Evolutionary conservation across 371 early-diverging fungal species (phyloP), one percentile per base, ranked within the genome.

Genomic region (Syncephalastrum sp.): DNA sequence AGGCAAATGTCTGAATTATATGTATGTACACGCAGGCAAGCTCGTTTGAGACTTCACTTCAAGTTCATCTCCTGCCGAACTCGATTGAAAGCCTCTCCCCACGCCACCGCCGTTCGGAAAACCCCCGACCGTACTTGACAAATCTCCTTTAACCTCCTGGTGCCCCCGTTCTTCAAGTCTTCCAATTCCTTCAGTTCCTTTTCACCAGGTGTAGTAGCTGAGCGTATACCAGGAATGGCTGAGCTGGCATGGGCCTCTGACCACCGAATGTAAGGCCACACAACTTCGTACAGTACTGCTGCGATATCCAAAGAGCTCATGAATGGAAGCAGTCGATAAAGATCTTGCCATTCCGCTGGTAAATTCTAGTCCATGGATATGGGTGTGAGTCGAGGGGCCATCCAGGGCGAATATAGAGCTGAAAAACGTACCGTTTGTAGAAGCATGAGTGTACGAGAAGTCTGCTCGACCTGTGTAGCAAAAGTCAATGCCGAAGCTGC

Each of bases 381-480:
- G 23, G 41, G 17, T 41, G 24, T 48, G 19, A 23, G 48, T 25
- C 42, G 13, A 25, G 3, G 3, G 7, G 13, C 29, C 29, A 13
- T 13, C 4, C 48, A 17, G 3, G 45, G 8, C 16, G 17, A 44
- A 4, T 15, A 25, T 4, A 67, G 33, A 21, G 2, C 21, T 1
- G 2, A 21, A 8, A 19, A 23, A 33, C n/a, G 5, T 56, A 49
- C 44, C 8, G 47, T 16, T 21, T 27, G 43, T 16, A 75, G 46
- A 21, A 74, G 38, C 3, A 61, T 45, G 2, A 62, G 25, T 2
- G 72, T 47, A 0, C 69, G 64, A 13, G 47, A 58, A 0, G 75
- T 78, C 46, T 69, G 73, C 48, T 78, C 75, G 14, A 78, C 50
- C 47, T 78, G 78, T 7, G 75, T 75, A 5, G 71, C 67, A 54